Evolutionary conservation across 306 rosid species (phyloP), one percentile per base, ranked within the genome.

Genomic region (Prunus mira): DNA sequence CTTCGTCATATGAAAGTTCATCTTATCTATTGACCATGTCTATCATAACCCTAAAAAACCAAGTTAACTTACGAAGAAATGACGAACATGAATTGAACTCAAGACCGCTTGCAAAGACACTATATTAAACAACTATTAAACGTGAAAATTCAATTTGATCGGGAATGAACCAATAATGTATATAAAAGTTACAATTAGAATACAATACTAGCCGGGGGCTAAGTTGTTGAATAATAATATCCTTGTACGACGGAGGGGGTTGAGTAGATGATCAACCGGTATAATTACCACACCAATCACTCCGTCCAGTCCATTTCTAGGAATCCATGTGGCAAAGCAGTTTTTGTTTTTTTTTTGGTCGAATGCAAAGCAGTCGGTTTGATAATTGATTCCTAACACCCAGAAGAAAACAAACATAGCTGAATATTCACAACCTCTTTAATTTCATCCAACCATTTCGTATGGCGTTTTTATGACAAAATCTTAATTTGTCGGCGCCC

Each of bases 401-500:
- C 73, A 73, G 30, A 55, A 77, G 32, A 50, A 70, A 78, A 82
- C 75, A 78, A 38, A 83, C 57, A 9, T 55, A 56, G n/a, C 61
- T 43, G 43, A 30, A 58, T 19, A 15, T 6, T 62, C 41, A 62
- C 43, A 18, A 14, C 67, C 58, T 18, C 5, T 12, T 28, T 47
- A 38, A 38, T 71, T 47, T 13, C 69, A 5, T 82, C 49, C 77
- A 76, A 67, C 71, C 73, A 58, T 77, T 75, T 47, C 49, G 34
- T 25, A 12, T 19, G 34, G 34, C n/a, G 12, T n/a, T 57, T 57
- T 71, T 67, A 75, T 43, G 47, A 3, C 7, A 38, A 72, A 22
- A 63, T 41, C 51, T 83, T 64, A 41, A 65, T 67, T 82, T 79
- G 90, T 80, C 90, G 94, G 91, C 86, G 81, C 65, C 72, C 24